These are phyloP conservation scores for Mycena crocata DNA, from an alignment of 768 basidiomycete genomes.

Conservation along the genomic window DNA sequence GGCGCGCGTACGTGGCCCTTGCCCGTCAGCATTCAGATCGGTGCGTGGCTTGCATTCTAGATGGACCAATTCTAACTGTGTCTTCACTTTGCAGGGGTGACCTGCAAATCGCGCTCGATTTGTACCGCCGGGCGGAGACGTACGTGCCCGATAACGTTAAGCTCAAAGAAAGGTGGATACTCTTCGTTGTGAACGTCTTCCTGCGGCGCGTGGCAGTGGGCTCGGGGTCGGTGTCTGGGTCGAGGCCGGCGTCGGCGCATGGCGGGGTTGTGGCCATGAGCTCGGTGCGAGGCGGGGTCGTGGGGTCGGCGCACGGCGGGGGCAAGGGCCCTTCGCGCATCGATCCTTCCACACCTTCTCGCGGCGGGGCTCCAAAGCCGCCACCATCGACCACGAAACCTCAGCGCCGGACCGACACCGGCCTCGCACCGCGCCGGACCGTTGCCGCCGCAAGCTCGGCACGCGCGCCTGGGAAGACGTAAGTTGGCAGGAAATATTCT, in stretches of 20 bases:
- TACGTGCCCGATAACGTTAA: conserved; percentile 91
- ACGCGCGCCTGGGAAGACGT: conserved; percentile 23
- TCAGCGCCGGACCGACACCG: too few relatives aligned
- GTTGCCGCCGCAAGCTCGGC: too few relatives aligned
- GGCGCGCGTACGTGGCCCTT: conserved; percentile 85
- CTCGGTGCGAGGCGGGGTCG: too few relatives aligned
- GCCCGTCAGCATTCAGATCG: conserved; percentile 86
- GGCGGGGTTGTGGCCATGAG: background rate
- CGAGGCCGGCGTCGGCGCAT: background rate
- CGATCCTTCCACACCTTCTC: too few relatives aligned
- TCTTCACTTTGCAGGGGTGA: conserved; percentile 66
- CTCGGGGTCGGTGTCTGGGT: background rate
- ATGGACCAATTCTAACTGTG: conserved; percentile 11
- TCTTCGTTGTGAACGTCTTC: conserved; percentile 75
- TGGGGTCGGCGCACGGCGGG: too few relatives aligned
- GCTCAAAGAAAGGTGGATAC: conserved; percentile 88
- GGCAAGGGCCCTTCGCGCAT: too few relatives aligned
- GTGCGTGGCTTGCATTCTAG: conserved; percentile 53
- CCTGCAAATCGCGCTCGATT: conserved; percentile 80
- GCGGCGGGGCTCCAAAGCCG: too few relatives aligned
- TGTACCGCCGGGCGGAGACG: conserved; percentile 83
- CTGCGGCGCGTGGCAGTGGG: conserved; percentile 61
- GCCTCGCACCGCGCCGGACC: too few relatives aligned
- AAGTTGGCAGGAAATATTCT: background rate
- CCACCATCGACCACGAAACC: too few relatives aligned